phyloP scores from a whole-genome alignment of 352 stramenopile genomes.

The Globisporangium orthogonon region DNA sequence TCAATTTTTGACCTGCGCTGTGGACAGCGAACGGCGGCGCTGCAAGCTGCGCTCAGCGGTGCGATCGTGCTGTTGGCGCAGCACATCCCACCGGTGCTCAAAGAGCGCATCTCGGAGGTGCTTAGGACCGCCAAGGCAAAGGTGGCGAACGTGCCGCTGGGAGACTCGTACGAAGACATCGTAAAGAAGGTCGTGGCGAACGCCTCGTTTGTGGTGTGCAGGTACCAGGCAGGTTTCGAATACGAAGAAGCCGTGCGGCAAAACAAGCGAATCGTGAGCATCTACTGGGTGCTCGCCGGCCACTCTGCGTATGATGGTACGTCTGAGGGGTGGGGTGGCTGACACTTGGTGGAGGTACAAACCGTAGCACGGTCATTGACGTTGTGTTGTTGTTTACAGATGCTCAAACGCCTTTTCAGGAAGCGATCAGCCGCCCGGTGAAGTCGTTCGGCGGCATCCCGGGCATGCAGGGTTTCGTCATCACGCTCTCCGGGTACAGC shows the following conservation, averaged over 20 bases:
- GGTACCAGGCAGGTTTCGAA: slow-evolving; percentile 72
- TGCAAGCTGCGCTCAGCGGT: slow-evolving; percentile 46
- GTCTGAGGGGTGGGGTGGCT: not conserved
- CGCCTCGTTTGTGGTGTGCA: slow-evolving; percentile 77
- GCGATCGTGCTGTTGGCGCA: slow-evolving; percentile 69
- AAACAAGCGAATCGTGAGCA: slow-evolving; percentile 66
- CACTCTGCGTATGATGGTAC: slow-evolving; percentile 27
- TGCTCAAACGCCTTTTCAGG: slow-evolving; percentile 25
- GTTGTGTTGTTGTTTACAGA: slow-evolving; percentile 2
- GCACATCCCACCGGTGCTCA: slow-evolving; percentile 60
- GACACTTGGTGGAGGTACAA: not conserved
- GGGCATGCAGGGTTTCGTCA: slow-evolving; percentile 75
- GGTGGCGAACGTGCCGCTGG: slow-evolving; percentile 69
- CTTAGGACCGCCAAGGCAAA: slow-evolving; percentile 70
- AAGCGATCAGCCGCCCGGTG: slow-evolving; percentile 55
- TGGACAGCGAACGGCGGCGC: slow-evolving; percentile 36
- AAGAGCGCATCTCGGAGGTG: slow-evolving; percentile 55
- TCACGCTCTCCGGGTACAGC: slow-evolving; percentile 81
- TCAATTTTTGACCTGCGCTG: not conserved
- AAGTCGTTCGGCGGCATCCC: slow-evolving; percentile 56
- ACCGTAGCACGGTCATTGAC: not conserved
- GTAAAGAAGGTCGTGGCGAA: slow-evolving; percentile 73
- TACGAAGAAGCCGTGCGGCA: slow-evolving; percentile 71
- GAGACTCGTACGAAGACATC: slow-evolving; percentile 68
- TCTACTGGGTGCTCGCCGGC: slow-evolving; percentile 74